Base-by-base conservation (phyloP, 148 eudicot species). In the Rhododendron kiyosumense region DNA sequence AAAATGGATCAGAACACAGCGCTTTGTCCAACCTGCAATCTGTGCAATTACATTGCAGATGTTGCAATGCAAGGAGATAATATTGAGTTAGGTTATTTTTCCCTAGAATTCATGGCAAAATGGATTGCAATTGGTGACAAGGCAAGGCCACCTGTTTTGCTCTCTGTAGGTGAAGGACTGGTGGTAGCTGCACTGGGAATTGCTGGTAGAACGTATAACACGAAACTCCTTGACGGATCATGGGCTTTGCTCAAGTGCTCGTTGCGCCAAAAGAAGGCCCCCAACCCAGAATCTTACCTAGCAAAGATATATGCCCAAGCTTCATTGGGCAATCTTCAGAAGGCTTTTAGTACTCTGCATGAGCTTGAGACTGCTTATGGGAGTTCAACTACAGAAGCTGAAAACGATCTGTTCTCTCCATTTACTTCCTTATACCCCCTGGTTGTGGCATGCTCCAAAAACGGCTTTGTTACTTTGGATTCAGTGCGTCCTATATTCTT, bases 1-100 rank as follows among this genome's bases (percentile, higher is more conserved):
- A 93, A 91, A 90, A 94, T 87, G 94, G 98, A 95, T 85, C 94
- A 93, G 88, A 94, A 95, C 89, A 97, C 94, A 88, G 91, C 91
- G 84, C 91, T 95, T 74, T 91, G 90, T 83, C 96, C 98, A 59
- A 86, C 87, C 51, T 97, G 99, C 98, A 30, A 24, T 67, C 18
- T 89, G 84, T 94, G 96, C 91, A 90, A 87, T 85, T 41, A 41
- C 67, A 88, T 97, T 87, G 95, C 95, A 11, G 94, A 95, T 80
- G 91, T 84, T 88, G 96, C 99, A 36, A 83, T 90, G 71, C 91
- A 85, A 81, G 88, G 87, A 57, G 95, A 92, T 85, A 87, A 93
- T 81, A 91, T 90, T 89, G 94, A 93, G 85, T 90, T 97, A 32
- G 87, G 94, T 41, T 94, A 88, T 90, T 88, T 89, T 81, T 91